These are phyloP conservation scores for Urostyla sp. DNA, from an alignment of 73 alveolate species.

Conservation along the genomic window DNA sequence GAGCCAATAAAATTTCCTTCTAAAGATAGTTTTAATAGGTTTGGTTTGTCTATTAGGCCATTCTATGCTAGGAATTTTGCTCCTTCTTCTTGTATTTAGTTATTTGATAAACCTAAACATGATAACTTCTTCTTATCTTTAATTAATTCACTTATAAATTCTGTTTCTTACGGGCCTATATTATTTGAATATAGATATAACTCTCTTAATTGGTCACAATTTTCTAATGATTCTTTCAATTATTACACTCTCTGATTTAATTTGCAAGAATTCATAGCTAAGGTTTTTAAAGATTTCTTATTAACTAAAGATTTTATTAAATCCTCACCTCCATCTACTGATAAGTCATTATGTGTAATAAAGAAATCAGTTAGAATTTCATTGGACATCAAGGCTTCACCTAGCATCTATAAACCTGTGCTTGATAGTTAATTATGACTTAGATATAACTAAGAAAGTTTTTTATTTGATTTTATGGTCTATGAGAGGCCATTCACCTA, in stretches of 20 bases:
- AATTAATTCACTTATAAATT: constrained; percentile 11
- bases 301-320: constrained; percentile 33
- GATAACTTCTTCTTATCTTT: constrained; percentile 40
- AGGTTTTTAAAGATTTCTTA: constrained; percentile 43
- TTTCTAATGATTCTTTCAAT: constrained; percentile 38
- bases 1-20: constrained; percentile 66
- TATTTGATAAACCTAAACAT: constrained; percentile 61
- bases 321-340: constrained; percentile 31
- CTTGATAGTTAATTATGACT: constrained; percentile 62
- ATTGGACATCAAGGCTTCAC: constrained; percentile 60
- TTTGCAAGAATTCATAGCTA: constrained; percentile 68
- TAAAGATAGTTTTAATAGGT: constrained; percentile 47
- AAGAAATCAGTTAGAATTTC: constrained; percentile 64
- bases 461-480: constrained; percentile 41
- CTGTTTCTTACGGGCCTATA: constrained; percentile 54
- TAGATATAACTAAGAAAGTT: constrained; percentile 58
- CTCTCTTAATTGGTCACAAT: constrained; percentile 57
- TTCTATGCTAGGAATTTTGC: constrained; percentile 56
- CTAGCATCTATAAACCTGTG: constrained; percentile 34
- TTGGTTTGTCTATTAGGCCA: constrained; percentile 41
- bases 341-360: constrained; percentile 66
- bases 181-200: constrained; percentile 62
- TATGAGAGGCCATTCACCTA: constrained; percentile 58
- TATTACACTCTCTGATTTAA: constrained; percentile 44
- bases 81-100: constrained; percentile 60